Evolutionary conservation across 78 protist genomes (phyloP).

Genomic region (Andalucia godoyi): DNA sequence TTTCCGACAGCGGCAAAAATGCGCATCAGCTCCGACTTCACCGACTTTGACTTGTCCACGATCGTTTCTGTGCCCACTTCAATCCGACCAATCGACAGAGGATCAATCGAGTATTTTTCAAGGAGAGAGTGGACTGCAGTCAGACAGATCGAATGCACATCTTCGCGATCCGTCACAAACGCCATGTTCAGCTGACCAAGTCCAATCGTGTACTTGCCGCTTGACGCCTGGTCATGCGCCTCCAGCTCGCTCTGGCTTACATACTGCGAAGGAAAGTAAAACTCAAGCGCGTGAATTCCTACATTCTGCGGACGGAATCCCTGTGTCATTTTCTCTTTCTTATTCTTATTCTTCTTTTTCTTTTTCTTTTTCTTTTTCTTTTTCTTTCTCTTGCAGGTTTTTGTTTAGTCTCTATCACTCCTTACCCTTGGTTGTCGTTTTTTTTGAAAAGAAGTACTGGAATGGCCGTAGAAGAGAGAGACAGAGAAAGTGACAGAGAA

Average conservation of each 20-base stretch:
- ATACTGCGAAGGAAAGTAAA: conserved; percentile 69
- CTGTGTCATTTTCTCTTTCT: background rate
- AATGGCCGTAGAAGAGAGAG: background rate
- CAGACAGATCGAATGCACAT: conserved; percentile 73
- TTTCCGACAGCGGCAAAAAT: conserved; percentile 59
- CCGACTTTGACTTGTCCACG: conserved; percentile 77
- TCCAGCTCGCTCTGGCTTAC: conserved; percentile 62
- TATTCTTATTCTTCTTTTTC: no score
- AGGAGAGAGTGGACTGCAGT: conserved; percentile 59
- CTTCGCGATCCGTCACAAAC: conserved; percentile 76
- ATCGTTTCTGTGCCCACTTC: conserved; percentile 92
- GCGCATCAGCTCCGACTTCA: conserved; percentile 71
- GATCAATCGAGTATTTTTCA: conserved; percentile 36
- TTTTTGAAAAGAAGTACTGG: no score
- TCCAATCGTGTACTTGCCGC: conserved; percentile 90
- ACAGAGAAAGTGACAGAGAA: background rate
- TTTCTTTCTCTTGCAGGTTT: background rate
- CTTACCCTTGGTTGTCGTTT: no score
- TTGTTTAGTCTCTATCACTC: background rate
- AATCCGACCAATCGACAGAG: conserved; percentile 70
- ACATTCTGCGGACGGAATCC: conserved; percentile 25
- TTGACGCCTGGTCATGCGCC: conserved; percentile 35
- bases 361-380: background rate
- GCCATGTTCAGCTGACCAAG: conserved; percentile 84
- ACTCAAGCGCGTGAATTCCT: conserved; percentile 83